A percentile compares a stretch with the other conserved stretches of the same genome.
Evolutionary conservation across 768 basidiomycete species (phyloP).

Genomic region (Tylopilus vinaceipallidus): DNA sequence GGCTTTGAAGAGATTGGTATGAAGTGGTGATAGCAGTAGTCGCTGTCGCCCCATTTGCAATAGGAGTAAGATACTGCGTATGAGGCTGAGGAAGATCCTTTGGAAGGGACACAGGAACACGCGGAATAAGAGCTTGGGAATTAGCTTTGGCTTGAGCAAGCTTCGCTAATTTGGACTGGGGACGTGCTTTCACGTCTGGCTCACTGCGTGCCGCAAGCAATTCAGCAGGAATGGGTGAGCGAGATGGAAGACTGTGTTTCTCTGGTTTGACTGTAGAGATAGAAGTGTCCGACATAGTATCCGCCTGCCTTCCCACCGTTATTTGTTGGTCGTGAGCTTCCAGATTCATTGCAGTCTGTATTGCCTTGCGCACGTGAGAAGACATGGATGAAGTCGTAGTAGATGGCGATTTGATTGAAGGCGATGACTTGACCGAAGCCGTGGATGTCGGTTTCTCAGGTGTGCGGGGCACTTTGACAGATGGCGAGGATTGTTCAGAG

Average conservation of each 20-base stretch:
- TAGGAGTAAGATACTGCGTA: slow-evolving; percentile 74
- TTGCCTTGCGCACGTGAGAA: slow-evolving; percentile 61
- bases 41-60: slow-evolving; percentile 78
- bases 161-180: slow-evolving; percentile 71
- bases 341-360: slow-evolving; percentile 61
- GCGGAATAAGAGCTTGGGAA: slow-evolving; percentile 20
- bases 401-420: slow-evolving; percentile 23
- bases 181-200: slow-evolving; percentile 31
- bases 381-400: slow-evolving; percentile 50
- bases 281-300: slow-evolving; percentile 16
- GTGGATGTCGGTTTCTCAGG: slow-evolving; percentile 14
- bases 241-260: slow-evolving; percentile 20
- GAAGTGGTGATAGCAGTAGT: slow-evolving; percentile 84
- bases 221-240: slow-evolving; percentile 19
- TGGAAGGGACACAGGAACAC: slow-evolving; percentile 30
- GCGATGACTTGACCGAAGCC: slow-evolving; percentile 26
- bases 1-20: slow-evolving; percentile 67
- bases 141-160: slow-evolving; percentile 61
- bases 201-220: slow-evolving; percentile 12
- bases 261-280: slow-evolving; percentile 24
- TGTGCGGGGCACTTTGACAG: slow-evolving; percentile 24
- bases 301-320: slow-evolving; percentile 7
- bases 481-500: slow-evolving; percentile 17
- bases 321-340: slow-evolving; percentile 49
- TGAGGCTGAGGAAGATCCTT: slow-evolving; percentile 43